These are phyloP conservation scores for Reticulascus tulasneorum DNA, from an alignment of 2,329 filamentous ascomycete genomes.

Conservation along the genomic window DNA sequence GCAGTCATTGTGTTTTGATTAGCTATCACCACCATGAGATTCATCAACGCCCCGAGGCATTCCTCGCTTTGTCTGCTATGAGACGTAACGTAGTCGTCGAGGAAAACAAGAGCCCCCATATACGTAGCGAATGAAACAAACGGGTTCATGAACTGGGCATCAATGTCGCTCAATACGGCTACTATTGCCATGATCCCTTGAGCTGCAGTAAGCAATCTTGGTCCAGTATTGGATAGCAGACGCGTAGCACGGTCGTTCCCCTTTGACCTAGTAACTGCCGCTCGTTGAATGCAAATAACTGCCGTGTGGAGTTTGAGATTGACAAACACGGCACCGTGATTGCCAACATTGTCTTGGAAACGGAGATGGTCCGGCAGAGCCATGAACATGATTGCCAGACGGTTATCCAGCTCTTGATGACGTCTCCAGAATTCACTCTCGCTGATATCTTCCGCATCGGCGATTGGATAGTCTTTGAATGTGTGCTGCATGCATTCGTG, in stretches of 20 bases:
- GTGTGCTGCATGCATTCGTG: conserved; percentile 52
- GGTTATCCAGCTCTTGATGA: conserved; percentile 59
- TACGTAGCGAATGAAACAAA: conserved; percentile 70
- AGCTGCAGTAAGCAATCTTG: conserved; percentile 64
- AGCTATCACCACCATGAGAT: conserved; percentile 63
- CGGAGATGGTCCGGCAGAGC: conserved; percentile 56
- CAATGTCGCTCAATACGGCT: conserved; percentile 49
- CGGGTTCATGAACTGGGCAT: conserved; percentile 56
- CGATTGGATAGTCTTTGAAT: conserved; percentile 56
- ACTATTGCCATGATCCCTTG: conserved; percentile 65
- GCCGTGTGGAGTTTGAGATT: conserved; percentile 68
- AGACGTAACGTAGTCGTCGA: conserved; percentile 63
- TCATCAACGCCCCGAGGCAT: conserved; percentile 62
- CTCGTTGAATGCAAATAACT: conserved; percentile 65
- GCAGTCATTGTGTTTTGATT: conserved; percentile 66
- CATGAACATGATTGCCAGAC: conserved; percentile 56
- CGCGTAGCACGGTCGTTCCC: conserved; percentile 36
- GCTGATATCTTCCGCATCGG: conserved; percentile 53
- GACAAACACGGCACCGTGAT: conserved; percentile 55
- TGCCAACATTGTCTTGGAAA: conserved; percentile 52
- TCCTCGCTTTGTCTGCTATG: too few relatives aligned
- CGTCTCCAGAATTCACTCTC: conserved; percentile 66
- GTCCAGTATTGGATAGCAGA: conserved; percentile 59
- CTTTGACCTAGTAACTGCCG: conserved; percentile 66
- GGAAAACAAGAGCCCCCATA: conserved; percentile 66